phyloP scores from a whole-genome alignment of 371 early-diverging fungal genomes.

The Mortierella sp. region DNA sequence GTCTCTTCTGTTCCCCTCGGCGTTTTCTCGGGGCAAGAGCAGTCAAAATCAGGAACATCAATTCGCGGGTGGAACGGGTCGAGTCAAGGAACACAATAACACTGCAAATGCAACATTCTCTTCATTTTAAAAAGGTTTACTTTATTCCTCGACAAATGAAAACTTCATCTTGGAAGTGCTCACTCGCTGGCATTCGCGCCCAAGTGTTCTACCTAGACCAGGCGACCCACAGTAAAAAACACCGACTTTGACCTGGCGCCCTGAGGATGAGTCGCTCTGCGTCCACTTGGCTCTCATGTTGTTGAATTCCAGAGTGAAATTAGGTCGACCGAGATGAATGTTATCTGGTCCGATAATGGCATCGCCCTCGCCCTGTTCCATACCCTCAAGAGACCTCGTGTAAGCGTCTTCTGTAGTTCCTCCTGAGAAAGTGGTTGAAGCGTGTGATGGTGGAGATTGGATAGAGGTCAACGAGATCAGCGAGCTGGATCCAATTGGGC shows the following conservation, averaged over 20 bases:
- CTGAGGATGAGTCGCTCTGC: constrained; percentile 14
- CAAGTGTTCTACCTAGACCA: constrained; percentile 57
- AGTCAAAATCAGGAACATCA: neutral
- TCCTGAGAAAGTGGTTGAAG: constrained; percentile 13
- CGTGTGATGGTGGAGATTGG: constrained; percentile 17
- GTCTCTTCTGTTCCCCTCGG: neutral
- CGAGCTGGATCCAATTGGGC: constrained; percentile 21
- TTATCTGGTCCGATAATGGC: constrained; percentile 66
- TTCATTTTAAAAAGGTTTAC: neutral
- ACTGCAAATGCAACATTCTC: constrained; percentile 1
- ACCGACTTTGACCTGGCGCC: constrained; percentile 55
- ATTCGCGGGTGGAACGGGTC: neutral
- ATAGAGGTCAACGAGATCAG: constrained; percentile 35
- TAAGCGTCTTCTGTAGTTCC: constrained; percentile 51
- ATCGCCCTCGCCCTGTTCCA: constrained; percentile 64
- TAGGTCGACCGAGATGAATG: constrained; percentile 70
- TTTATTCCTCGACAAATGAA: constrained; percentile 32
- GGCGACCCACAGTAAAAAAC: constrained; percentile 82
- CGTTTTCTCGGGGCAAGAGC: neutral
- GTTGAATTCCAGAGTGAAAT: constrained; percentile 63
- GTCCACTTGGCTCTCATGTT: constrained; percentile 51
- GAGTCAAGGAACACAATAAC: neutral
- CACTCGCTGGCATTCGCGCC: constrained; percentile 40
- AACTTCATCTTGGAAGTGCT: constrained; percentile 30
- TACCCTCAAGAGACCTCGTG: constrained; percentile 60